A percentile compares a stretch with the other conserved stretches of the same genome.
phyloP scores from a whole-genome alignment of 2,329 filamentous ascomycete genomes.

The Sarocladium kiliense region DNA sequence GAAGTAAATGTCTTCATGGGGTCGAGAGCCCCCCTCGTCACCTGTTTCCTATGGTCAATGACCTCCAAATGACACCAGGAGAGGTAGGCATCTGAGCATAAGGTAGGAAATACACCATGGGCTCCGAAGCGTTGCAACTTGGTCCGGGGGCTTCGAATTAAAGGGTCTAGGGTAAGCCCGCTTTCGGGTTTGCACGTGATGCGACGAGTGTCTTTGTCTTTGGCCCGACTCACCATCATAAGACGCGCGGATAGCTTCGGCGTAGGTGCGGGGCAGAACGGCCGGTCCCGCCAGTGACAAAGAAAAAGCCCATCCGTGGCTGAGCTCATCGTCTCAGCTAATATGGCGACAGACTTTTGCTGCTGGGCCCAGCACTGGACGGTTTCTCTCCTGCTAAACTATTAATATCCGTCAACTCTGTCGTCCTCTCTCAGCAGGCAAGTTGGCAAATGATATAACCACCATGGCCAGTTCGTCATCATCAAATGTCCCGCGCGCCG shows the following conservation, averaged over 20 bases:
- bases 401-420: neutral
- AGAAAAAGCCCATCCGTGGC: neutral
- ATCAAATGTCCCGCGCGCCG: slow-evolving; percentile 19
- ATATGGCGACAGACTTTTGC: slow-evolving; percentile 1
- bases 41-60: no score
- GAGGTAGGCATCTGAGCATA: no score
- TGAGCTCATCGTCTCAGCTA: neutral
- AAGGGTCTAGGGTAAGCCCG: no score
- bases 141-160: no score
- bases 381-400: neutral
- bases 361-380: neutral
- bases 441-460: neutral
- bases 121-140: no score
- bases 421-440: neutral
- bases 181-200: no score
- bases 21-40: no score
- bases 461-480: slow-evolving; percentile 18
- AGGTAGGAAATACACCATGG: no score
- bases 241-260: slow-evolving; percentile 7
- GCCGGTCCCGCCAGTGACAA: slow-evolving; percentile 7
- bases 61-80: no score
- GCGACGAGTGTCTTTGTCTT: no score
- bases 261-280: slow-evolving; percentile 1
- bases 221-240: neutral
- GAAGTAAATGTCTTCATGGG: no score